These are phyloP conservation scores for Pseudozyma sp. DNA, from an alignment of 1,284 basidiomycete genomes.

Conservation along the genomic window DNA sequence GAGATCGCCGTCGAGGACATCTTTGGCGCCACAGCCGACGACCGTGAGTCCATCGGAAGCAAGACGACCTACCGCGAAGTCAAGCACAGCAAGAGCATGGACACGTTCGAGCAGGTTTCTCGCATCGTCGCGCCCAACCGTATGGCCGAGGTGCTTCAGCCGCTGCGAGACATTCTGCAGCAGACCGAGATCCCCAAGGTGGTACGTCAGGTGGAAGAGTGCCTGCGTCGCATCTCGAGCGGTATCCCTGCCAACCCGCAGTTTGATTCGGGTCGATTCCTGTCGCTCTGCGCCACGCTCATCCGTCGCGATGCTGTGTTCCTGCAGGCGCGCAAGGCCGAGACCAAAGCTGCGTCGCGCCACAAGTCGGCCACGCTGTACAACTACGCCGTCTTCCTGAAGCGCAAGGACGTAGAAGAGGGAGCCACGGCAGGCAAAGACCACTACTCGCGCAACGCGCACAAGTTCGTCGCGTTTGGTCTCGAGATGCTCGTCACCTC, in stretches of 20 bases:
- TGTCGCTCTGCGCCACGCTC: slow-evolving; percentile 87
- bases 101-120: slow-evolving; percentile 66
- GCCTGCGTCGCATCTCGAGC: slow-evolving; percentile 82
- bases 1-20: slow-evolving; percentile 90
- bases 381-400: slow-evolving; percentile 49
- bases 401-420: slow-evolving; percentile 61
- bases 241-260: slow-evolving; percentile 87
- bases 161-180: slow-evolving; percentile 85
- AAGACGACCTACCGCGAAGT: slow-evolving; percentile 77
- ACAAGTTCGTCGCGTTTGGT: slow-evolving; percentile 90
- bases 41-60: slow-evolving; percentile 88
- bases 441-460: slow-evolving; percentile 72
- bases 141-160: slow-evolving; percentile 81
- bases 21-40: slow-evolving; percentile 92
- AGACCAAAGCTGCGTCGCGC: slow-evolving; percentile 29
- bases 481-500: slow-evolving; percentile 91
- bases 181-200: slow-evolving; percentile 84
- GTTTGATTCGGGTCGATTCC: slow-evolving; percentile 78
- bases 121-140: slow-evolving; percentile 66
- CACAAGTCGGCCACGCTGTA: slow-evolving; percentile 34
- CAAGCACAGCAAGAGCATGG: slow-evolving; percentile 66
- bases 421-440: slow-evolving; percentile 59
- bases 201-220: slow-evolving; percentile 89
- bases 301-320: slow-evolving; percentile 83
- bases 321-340: slow-evolving; percentile 48